Evolutionary conservation across 768 basidiomycete genomes (phyloP).

Genomic region (Collybia nuda): DNA sequence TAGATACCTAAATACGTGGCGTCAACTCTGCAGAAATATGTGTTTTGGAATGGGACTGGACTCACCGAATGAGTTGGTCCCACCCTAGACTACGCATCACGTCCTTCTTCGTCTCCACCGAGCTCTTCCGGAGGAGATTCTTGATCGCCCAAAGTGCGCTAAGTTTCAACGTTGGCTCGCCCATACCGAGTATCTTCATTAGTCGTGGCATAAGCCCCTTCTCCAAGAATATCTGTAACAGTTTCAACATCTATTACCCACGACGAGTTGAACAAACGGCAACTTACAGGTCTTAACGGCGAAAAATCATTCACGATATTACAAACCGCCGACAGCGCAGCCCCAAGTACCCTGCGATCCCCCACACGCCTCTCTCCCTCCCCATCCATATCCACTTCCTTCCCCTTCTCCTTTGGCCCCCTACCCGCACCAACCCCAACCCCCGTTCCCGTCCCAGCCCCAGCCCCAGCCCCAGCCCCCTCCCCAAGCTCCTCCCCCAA

Average conservation of each 20-base stretch:
- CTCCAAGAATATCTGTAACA: constrained; percentile 56
- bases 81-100: constrained; percentile 75
- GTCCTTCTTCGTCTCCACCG: constrained; percentile 55
- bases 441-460: constrained; percentile 53
- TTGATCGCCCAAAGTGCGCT: constrained; percentile 88
- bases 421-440: constrained; percentile 16
- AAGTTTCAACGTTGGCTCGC: constrained; percentile 57
- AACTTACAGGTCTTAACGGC: constrained; percentile 67
- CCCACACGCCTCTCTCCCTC: constrained; percentile 42
- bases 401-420: constrained; percentile 1
- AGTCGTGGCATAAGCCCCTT: constrained; percentile 68
- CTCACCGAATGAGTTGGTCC: constrained; percentile 56
- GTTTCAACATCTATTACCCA: background rate
- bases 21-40: background rate
- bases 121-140: constrained; percentile 72
- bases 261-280: constrained; percentile 5
- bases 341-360: constrained; percentile 68
- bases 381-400: background rate
- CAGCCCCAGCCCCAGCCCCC: constrained; percentile 43
- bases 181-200: constrained; percentile 50
- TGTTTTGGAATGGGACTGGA: background rate
- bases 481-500: constrained; percentile 17
- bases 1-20: constrained; percentile 42
- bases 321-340: constrained; percentile 74
- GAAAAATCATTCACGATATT: constrained; percentile 89